Evolutionary conservation across 2,329 filamentous ascomycete species (phyloP), one percentile per base, ranked within the genome.

Genomic region (Aureobasidium musti): DNA sequence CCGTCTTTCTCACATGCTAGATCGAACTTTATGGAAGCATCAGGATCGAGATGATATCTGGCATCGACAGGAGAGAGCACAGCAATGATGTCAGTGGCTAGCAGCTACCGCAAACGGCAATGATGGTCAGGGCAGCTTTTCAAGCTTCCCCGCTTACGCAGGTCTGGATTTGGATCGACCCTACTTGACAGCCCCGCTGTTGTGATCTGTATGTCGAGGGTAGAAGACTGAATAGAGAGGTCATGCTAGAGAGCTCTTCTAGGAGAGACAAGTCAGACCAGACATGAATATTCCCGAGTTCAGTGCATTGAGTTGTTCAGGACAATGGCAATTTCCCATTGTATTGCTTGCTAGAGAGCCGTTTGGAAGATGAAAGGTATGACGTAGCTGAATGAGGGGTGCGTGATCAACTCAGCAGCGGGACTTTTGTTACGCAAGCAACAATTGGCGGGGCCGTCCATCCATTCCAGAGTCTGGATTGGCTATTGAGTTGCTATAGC

Each of bases 391-490:
- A 28, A 37, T 23, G 59, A 63, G 59, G 59, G 59, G 59, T 64
- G 61, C 61, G 47, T 64, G 61, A 64, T 35, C 61, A 54, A 41
- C 33, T 14, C 17, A 13, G 23, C 33, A 33, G 45, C 41, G 45
- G 47, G 59, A 35, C 33, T 28, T 61, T 59, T 37, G 23, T 45
- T 63, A 30, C 47, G 30, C n/a, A 28, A 64, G 61, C 49, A 64
- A 54, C 49, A 64, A 64, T 54, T 64, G 49, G 61, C 61, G 61
- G 61, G 61, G 61, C 47, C 37, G 47, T 41, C 49, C 35, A 6
- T 54, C 60, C 61, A 64, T 64, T 64, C 61, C 61, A 53, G 21
- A 33, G 13, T 53, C 47, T 50, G 30, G 59, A 63, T 63, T 63
- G 60, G 47, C 37, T 41, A 52, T 54, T 35, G 35, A 28, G 49